Evolutionary conservation across 2,329 filamentous ascomycete genomes (phyloP).

Genomic region (Botrytis medusae): DNA sequence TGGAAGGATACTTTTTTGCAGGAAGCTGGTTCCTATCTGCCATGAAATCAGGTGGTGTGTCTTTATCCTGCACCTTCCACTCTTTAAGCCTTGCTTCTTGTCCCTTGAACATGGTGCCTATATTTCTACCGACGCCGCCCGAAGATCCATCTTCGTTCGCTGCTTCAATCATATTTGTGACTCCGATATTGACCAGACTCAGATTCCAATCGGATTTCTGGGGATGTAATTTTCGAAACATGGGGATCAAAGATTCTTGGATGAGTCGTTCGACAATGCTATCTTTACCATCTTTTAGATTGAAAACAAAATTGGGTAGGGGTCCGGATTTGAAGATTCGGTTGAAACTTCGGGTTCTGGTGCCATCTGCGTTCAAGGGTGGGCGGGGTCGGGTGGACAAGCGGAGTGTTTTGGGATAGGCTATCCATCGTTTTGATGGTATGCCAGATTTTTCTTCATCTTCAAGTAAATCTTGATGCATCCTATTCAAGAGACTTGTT

Average conservation of each 20-base stretch:
- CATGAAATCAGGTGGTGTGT: constrained; percentile 37
- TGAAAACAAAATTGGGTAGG: constrained; percentile 73
- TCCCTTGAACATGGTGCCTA: constrained; percentile 75
- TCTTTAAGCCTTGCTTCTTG: constrained; percentile 70
- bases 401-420: constrained; percentile 77
- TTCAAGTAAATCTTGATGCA: constrained; percentile 73
- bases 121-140: constrained; percentile 62
- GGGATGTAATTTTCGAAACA: constrained; percentile 74
- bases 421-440: constrained; percentile 60
- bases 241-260: constrained; percentile 62
- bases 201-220: constrained; percentile 69
- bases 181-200: constrained; percentile 81
- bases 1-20: not conserved
- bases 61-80: constrained; percentile 57
- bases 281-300: constrained; percentile 56
- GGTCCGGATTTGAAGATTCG: constrained; percentile 75
- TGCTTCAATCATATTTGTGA: constrained; percentile 73
- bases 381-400: constrained; percentile 70
- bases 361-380: constrained; percentile 52
- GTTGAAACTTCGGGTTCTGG: constrained; percentile 58
- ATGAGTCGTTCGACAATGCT: constrained; percentile 67
- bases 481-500: constrained; percentile 69
- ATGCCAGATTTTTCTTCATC: constrained; percentile 30
- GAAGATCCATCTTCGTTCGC: constrained; percentile 45
- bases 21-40: not conserved